Evolutionary conservation across 805 yeast genomes (phyloP), one percentile per base, ranked within the genome.

Genomic region (Ogataea paradorogensis): DNA sequence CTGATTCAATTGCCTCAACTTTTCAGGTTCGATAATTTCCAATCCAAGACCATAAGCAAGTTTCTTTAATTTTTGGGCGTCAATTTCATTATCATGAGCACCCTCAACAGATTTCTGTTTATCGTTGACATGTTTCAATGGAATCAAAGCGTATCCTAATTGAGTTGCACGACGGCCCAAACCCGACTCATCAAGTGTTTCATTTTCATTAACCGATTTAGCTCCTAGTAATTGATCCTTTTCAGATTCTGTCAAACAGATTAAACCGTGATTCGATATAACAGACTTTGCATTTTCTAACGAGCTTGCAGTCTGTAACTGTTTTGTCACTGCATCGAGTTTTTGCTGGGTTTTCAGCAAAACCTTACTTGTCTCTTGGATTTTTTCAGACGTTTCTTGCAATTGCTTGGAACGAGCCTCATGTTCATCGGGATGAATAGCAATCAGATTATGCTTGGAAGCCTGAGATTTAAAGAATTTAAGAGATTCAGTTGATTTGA

Each of bases 81-180:
- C 45, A 15, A 38, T 27, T 4, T 27, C 24, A 21, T 43, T 24
- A 7, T 34, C 26, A 16, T 45, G 49, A 15, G 45, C 47, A n/a
- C 52, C 62, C 25, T 45, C 53, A 15, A 52, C 41, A 3, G 58
- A 49, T 9, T 61, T 50, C 15, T 35, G 42, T 13, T 47, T 58
- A 23, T 42, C 44, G 7, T 33, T 22, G 7, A 13, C 14, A 3
- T 51, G 51, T 9, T 41, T 42, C 24, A 56, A 10, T 15, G 71
- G 61, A 11, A 67, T 59, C 27, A 73, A 42, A 15, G 50, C 56
- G 51, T 61, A 55, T 9, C 69, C 67, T 21, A 65, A 51, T 9
- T 53, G 56, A 13, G 52, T 50, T 2, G 74, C 74, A 31, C 56
- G 52, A 14, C 52, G 49, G 30, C 58, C 54, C 14, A 70, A 37